phyloP scores from a whole-genome alignment of 208 protist genomes.

The Wallacemonas sp. region DNA sequence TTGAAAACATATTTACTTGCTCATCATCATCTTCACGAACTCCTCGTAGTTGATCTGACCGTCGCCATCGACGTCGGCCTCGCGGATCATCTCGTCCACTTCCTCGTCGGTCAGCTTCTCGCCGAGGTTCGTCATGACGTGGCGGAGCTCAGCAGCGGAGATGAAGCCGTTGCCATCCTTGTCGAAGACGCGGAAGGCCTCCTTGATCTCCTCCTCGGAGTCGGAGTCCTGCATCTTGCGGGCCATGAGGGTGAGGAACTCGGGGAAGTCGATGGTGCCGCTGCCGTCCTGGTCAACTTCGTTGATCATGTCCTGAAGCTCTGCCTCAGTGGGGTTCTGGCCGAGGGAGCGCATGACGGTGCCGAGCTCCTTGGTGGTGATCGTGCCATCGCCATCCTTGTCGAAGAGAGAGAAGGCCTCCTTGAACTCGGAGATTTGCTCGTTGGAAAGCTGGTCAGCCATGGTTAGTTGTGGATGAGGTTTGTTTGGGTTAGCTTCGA shows the following conservation, averaged over 20 bases:
- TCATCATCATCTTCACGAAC: conserved; percentile 89
- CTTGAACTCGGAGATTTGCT: conserved; percentile 99
- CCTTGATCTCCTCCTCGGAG: conserved; percentile 94
- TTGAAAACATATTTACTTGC: conserved; percentile 30
- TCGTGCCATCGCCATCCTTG: conserved; percentile 96
- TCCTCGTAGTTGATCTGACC: conserved; percentile 87
- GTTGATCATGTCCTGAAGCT: conserved; percentile 98
- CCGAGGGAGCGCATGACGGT: conserved; percentile 99
- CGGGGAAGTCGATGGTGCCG: conserved; percentile 97
- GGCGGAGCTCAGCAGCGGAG: conserved; percentile 92
- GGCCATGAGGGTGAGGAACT: conserved; percentile 89
- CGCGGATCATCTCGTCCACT: conserved; percentile 90
- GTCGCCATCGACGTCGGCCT: conserved; percentile 84
- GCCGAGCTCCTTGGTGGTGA: conserved; percentile 99
- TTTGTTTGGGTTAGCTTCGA: neutral
- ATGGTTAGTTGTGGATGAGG: conserved; percentile 18
- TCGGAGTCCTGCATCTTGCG: conserved; percentile 92
- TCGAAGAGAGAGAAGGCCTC: conserved; percentile 99
- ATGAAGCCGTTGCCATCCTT: conserved; percentile 95
- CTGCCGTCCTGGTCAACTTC: conserved; percentile 95
- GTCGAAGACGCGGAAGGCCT: conserved; percentile 96
- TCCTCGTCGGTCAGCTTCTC: conserved; percentile 94
- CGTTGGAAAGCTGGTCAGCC: conserved; percentile 94
- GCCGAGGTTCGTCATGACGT: conserved; percentile 95
- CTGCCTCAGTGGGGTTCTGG: conserved; percentile 94